Percentiles rank a stretch among this genome's conserved stretches.
These are phyloP conservation scores for Verruconis gallopava DNA, from an alignment of 2,329 filamentous ascomycete genomes.

Conservation along the genomic window DNA sequence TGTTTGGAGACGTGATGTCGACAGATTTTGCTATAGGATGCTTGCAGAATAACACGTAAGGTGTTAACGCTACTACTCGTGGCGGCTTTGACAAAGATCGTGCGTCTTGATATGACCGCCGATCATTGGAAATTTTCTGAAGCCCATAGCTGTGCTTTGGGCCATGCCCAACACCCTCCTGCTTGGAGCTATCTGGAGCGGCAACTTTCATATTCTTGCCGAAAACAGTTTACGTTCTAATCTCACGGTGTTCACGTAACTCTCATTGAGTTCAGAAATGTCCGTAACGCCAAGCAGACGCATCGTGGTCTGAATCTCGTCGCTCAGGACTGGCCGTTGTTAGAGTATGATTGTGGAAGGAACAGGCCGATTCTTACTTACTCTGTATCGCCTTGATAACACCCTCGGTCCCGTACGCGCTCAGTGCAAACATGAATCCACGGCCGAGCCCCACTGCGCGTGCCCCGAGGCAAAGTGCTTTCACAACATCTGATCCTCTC, in stretches of 20 bases:
- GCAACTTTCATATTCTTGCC: background rate
- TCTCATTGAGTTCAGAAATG: background rate
- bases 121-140: too few species aligned
- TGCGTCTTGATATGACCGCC: too few species aligned
- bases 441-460: constrained; percentile 59
- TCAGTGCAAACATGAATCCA: background rate
- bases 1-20: too few species aligned
- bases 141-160: too few species aligned
- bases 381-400: background rate
- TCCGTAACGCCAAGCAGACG: background rate
- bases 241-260: background rate
- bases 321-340: background rate
- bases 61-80: too few species aligned
- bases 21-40: too few species aligned
- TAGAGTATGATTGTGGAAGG: constrained; percentile 9
- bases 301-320: background rate
- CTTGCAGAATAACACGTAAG: too few species aligned
- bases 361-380: background rate
- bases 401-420: background rate
- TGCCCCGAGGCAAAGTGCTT: constrained; percentile 85
- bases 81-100: too few species aligned
- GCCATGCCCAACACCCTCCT: too few species aligned
- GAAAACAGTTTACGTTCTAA: background rate
- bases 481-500: constrained; percentile 84
- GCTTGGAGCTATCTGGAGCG: too few species aligned